Conservation (phyloP, 768 basidiomycete genomes). For the Pleurotus platypus region DNA sequence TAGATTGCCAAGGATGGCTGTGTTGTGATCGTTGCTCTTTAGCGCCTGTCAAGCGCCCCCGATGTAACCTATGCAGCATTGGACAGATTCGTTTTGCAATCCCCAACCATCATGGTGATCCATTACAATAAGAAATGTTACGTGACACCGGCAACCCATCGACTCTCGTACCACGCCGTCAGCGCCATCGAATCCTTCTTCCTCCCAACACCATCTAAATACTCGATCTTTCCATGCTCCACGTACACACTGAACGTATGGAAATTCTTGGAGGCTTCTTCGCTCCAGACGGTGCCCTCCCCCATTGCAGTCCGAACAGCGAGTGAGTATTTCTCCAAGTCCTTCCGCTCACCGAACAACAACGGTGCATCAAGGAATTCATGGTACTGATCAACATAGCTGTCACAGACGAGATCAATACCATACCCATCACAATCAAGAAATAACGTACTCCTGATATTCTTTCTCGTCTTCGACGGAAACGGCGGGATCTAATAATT, state of each 20-base stretch:
- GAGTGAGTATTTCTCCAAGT: constrained; percentile 51
- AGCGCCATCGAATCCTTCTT: constrained; percentile 29
- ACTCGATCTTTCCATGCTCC: constrained; percentile 33
- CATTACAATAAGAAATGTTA: not conserved
- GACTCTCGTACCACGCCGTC: constrained; percentile 42
- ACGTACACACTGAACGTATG: constrained; percentile 35
- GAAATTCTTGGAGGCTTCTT: constrained; percentile 36
- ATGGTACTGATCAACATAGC: constrained; percentile 71
- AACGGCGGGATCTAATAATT: constrained; percentile 60
- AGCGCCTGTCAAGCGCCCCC: not conserved
- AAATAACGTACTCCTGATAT: constrained; percentile 58
- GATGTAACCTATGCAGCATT: too few species aligned
- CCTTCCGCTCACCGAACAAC: constrained; percentile 51
- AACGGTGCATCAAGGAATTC: constrained; percentile 58
- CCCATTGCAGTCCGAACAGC: constrained; percentile 51
- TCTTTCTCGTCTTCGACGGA: constrained; percentile 63
- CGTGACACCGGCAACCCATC: constrained; percentile 23
- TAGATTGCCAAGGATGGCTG: constrained; percentile 6
- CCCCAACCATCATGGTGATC: too few species aligned
- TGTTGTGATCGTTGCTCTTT: not conserved
- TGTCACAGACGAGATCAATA: not conserved
- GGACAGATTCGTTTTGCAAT: not conserved
- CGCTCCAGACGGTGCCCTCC: constrained; percentile 28
- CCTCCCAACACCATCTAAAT: constrained; percentile 27
- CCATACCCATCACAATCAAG: not conserved